A percentile compares a stretch with the other conserved stretches of the same genome.
These are phyloP conservation scores for Panaeolus cyanescens DNA, from an alignment of 768 basidiomycete genomes.

Conservation along the genomic window DNA sequence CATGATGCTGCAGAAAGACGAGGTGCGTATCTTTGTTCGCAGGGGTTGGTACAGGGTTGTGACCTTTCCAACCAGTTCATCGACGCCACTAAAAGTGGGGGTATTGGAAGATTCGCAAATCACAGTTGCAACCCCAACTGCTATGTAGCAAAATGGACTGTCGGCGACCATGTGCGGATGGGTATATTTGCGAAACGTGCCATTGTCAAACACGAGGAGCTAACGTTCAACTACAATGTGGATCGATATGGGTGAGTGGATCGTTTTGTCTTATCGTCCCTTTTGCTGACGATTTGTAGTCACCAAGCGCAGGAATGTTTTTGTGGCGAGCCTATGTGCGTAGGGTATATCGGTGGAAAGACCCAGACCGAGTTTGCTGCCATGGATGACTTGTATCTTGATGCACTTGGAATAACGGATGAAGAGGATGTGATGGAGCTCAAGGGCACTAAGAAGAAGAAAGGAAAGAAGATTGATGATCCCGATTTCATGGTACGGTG, in stretches of 20 bases:
- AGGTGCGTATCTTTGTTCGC: slow-evolving; percentile 55
- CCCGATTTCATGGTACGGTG: slow-evolving; percentile 76
- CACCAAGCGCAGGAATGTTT: slow-evolving; percentile 95
- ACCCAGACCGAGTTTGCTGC: slow-evolving; percentile 95
- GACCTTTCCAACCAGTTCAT: slow-evolving; percentile 65
- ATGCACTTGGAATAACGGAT: slow-evolving; percentile 93
- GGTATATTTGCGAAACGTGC: slow-evolving; percentile 93
- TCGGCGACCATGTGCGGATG: slow-evolving; percentile 90
- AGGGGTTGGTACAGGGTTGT: background rate
- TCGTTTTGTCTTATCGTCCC: background rate
- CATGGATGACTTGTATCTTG: slow-evolving; percentile 94
- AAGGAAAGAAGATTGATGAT: slow-evolving; percentile 90
- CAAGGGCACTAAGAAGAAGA: slow-evolving; percentile 94
- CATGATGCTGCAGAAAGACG: slow-evolving; percentile 99
- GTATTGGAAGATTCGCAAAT: slow-evolving; percentile 96
- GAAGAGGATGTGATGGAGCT: slow-evolving; percentile 82
- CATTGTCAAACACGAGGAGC: slow-evolving; percentile 79
- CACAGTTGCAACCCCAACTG: slow-evolving; percentile 98
- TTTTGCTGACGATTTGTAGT: slow-evolving; percentile 40
- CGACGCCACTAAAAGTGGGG: slow-evolving; percentile 96
- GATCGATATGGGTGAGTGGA: slow-evolving; percentile 91
- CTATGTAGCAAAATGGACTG: slow-evolving; percentile 97
- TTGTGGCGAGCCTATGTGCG: slow-evolving; percentile 94
- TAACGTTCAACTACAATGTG: slow-evolving; percentile 99
- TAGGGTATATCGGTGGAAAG: slow-evolving; percentile 96